Evolutionary conservation across 1,284 basidiomycete species (phyloP), one percentile per base, ranked within the genome.

Genomic region (Malassezia sympodialis): DNA sequence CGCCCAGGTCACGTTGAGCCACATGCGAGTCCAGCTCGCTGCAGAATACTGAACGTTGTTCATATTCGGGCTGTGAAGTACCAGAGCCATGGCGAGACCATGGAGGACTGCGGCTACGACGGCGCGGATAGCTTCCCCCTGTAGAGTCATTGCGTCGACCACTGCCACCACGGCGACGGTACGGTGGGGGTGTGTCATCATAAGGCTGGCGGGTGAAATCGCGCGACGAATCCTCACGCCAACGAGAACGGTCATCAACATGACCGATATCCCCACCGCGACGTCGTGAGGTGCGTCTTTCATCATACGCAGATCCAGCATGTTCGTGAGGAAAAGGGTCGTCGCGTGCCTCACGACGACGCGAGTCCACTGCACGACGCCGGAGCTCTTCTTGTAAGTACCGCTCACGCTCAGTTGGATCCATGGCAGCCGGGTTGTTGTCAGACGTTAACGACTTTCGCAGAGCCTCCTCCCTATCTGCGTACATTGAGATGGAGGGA

Each of bases 41-140:
- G 75, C 96, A 90, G 78, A 98, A 98, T 63, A 96, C 88, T 66
- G 93, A 96, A 76, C 94, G 87, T 72, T 86, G 84, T 81, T 96
- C 91, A 57, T 76, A 75, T 30, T 74, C 75, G 28, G 75, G 72
- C 2, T 32, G 31, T 3, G n/a, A 30, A 31, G 43, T 14, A n/a
- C 31, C n/a, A 17, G 12, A n/a, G 7, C 27, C 39, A 37, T 34
- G 47, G 12, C 47, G 40, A 27, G 28, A 27, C 27, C 35, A n/a
- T 14, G 43, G 42, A 14, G 46, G 47, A 45, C 57, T 51, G 32
- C 39, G 45, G 28, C 53, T 55, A 4, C 53, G 31, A 21, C 48
- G 48, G 12, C 48, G 35, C 17, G 37, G 10, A n/a, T 39, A n/a
- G 7, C 37, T 24, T 2, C 34, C 24, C 14, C 23, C 44, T 26